Evolutionary conservation across 345 rosid genomes (phyloP).

Genomic region (Triadica sebifera): DNA sequence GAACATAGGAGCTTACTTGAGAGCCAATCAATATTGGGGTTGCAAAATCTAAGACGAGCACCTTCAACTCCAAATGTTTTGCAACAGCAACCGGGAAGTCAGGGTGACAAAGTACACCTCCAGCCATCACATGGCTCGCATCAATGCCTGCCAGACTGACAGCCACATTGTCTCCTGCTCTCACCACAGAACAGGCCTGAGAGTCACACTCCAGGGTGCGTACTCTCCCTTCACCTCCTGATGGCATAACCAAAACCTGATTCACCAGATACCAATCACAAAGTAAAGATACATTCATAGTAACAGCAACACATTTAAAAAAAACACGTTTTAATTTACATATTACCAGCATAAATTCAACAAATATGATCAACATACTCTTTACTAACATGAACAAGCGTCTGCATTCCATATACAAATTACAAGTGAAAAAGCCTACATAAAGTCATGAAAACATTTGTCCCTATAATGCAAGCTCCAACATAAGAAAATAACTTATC

Average conservation of each 20-base stretch:
- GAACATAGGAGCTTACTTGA: conserved; percentile 45
- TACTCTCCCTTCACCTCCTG: conserved; percentile 70
- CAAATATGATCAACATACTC: neutral
- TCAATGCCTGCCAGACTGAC: conserved; percentile 74
- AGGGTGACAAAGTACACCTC: conserved; percentile 91
- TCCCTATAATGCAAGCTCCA: neutral
- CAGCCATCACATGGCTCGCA: conserved; percentile 61
- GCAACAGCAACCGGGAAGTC: conserved; percentile 74
- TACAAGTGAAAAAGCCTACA: neutral
- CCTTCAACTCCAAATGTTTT: conserved; percentile 67
- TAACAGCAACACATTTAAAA: neutral
- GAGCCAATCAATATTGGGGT: conserved; percentile 79
- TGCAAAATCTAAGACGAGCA: conserved; percentile 68
- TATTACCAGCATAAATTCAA: neutral
- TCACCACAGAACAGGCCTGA: conserved; percentile 59
- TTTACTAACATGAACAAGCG: neutral
- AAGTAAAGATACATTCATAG: neutral
- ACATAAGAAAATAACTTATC: neutral
- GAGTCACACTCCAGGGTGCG: conserved; percentile 76
- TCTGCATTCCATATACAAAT: neutral
- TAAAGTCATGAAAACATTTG: neutral
- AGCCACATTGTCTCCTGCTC: conserved; percentile 86
- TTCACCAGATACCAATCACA: conserved; percentile 16
- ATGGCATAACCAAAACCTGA: conserved; percentile 87
- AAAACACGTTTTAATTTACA: neutral